Evolutionary conservation across 2,329 filamentous ascomycete genomes (phyloP).

Genomic region (Hysterium pulicare): DNA sequence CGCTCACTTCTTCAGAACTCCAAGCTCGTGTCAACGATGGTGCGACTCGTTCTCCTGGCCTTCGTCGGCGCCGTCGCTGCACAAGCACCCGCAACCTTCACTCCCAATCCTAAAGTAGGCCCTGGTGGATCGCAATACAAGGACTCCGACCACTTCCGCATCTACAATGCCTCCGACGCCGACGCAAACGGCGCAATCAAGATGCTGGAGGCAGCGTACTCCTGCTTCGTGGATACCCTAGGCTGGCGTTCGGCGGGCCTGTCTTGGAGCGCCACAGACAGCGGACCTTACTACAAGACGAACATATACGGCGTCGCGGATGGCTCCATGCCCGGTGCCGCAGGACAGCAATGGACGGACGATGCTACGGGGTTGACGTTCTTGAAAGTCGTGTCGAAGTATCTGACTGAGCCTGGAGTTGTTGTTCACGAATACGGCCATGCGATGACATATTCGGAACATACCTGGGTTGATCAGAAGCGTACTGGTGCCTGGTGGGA

Average conservation of each 20-base stretch:
- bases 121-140: slow-evolving; percentile 9
- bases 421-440: slow-evolving; percentile 52
- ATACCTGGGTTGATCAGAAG: slow-evolving; percentile 40
- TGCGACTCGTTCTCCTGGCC: not conserved
- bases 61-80: slow-evolving; percentile 4
- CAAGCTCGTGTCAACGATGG: not conserved
- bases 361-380: slow-evolving; percentile 39
- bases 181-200: slow-evolving; percentile 33
- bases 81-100: slow-evolving; percentile 11
- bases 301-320: slow-evolving; percentile 45
- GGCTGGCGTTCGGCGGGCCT: slow-evolving; percentile 23
- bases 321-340: slow-evolving; percentile 34
- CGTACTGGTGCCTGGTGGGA: slow-evolving; percentile 53
- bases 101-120: slow-evolving; percentile 15
- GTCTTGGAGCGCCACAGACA: slow-evolving; percentile 22
- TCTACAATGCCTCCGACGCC: slow-evolving; percentile 32
- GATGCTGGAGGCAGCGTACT: slow-evolving; percentile 47
- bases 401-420: slow-evolving; percentile 40
- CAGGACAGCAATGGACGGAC: slow-evolving; percentile 46
- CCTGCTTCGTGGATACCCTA: slow-evolving; percentile 16
- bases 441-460: slow-evolving; percentile 44
- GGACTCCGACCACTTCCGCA: slow-evolving; percentile 38
- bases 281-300: slow-evolving; percentile 45
- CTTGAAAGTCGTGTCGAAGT: slow-evolving; percentile 43
- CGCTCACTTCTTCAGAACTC: not conserved